Conservation (phyloP, 1,284 basidiomycete genomes). For the Pseudozyma pruni region DNA sequence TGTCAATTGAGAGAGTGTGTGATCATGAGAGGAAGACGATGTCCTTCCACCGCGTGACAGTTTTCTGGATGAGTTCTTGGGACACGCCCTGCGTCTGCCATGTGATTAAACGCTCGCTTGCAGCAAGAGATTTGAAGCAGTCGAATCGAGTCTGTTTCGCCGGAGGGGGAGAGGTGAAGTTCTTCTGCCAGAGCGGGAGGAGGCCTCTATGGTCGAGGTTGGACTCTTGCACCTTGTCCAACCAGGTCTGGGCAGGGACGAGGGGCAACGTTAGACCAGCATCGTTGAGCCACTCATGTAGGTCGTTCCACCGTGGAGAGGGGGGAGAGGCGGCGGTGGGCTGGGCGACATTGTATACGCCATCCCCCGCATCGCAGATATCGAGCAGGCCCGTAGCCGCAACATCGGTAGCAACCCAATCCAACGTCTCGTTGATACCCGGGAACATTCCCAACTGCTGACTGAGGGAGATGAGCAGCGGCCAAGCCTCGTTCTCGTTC, state of each 20-base stretch:
- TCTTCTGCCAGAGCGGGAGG: slow-evolving; percentile 31
- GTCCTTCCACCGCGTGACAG: slow-evolving; percentile 24
- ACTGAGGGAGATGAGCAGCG: slow-evolving; percentile 70
- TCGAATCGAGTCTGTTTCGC: slow-evolving; percentile 2
- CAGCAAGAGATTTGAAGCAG: slow-evolving; percentile 13
- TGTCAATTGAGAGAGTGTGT: not conserved
- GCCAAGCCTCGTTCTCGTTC: slow-evolving; percentile 74
- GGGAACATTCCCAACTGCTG: slow-evolving; percentile 71
- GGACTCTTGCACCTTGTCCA: slow-evolving; percentile 69
- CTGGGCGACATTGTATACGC: slow-evolving; percentile 29
- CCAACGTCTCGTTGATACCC: slow-evolving; percentile 66
- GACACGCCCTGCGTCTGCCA: slow-evolving; percentile 26
- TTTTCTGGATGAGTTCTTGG: slow-evolving; percentile 23
- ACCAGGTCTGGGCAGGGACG: slow-evolving; percentile 75
- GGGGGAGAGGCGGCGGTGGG: slow-evolving; percentile 7
- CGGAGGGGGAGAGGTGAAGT: slow-evolving; percentile 12
- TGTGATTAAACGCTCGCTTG: slow-evolving; percentile 6
- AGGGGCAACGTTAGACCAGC: slow-evolving; percentile 79
- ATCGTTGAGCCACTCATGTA: slow-evolving; percentile 75
- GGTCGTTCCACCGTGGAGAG: slow-evolving; percentile 64
- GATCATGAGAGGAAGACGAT: slow-evolving; percentile 25
- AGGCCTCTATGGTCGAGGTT: slow-evolving; percentile 29
- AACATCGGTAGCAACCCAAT: slow-evolving; percentile 75
- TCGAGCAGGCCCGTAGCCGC: slow-evolving; percentile 73
- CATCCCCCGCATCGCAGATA: slow-evolving; percentile 66